Conservation (phyloP, 75 land plant genomes). For the Picea sitchensis region DNA sequence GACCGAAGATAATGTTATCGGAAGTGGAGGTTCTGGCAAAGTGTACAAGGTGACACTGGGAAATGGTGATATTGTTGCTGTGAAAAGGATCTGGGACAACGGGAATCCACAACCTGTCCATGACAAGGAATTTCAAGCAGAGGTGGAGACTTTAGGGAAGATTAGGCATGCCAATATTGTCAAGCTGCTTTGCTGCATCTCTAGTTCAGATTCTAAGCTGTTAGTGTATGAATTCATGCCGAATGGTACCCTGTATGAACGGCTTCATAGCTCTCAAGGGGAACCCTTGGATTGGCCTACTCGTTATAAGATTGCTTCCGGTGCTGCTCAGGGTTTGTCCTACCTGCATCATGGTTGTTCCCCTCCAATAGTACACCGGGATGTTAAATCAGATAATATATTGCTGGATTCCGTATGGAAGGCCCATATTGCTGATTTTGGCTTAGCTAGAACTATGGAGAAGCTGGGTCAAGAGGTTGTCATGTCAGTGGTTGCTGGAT, state of each 20-base stretch:
- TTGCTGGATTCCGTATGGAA: conserved; percentile 40
- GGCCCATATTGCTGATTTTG: too few species aligned
- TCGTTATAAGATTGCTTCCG: conserved; percentile 44
- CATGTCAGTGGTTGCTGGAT: conserved; percentile 57
- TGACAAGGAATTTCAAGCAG: conserved; percentile 52
- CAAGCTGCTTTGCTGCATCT: conserved; percentile 70
- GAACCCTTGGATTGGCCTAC: conserved; percentile 48
- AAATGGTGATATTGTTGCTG: conserved; percentile 59
- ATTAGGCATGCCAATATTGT: conserved; percentile 75
- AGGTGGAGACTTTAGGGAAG: conserved; percentile 52
- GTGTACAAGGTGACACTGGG: conserved; percentile 50
- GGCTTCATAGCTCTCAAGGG: conserved; percentile 44
- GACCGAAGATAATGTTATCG: conserved; percentile 61
- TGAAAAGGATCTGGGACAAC: conserved; percentile 31
- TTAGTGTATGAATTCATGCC: conserved; percentile 80
- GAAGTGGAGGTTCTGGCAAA: conserved; percentile 71
- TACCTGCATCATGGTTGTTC: conserved; percentile 70
- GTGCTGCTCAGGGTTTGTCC: conserved; percentile 50
- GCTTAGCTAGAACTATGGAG: conserved; percentile 41
- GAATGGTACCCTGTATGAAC: conserved; percentile 57
- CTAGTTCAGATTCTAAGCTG: conserved; percentile 47
- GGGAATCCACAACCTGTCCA: not conserved
- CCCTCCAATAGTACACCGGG: conserved; percentile 60
- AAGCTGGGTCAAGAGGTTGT: conserved; percentile 36
- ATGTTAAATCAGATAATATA: conserved; percentile 75